phyloP scores from a whole-genome alignment of 2,329 filamentous ascomycete species.

The Nectriaceae sp. region DNA sequence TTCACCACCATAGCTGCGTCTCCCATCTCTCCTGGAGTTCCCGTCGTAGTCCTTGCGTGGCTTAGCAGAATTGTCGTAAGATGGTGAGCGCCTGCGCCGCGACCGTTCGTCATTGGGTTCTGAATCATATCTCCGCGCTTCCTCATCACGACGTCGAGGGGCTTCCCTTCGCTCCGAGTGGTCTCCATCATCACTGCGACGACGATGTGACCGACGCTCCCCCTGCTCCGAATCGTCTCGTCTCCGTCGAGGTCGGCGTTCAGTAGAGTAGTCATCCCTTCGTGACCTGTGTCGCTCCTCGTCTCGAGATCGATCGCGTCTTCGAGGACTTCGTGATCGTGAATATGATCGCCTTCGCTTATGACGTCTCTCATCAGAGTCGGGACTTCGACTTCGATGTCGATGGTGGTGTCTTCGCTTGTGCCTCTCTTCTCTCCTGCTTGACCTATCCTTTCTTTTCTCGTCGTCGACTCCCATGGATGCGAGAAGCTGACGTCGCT shows the following conservation, averaged over 20 bases:
- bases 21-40: constrained; percentile 8
- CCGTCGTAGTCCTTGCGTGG: constrained; percentile 10
- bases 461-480: constrained; percentile 59
- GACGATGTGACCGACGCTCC: constrained; percentile 16
- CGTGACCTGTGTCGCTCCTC: constrained; percentile 26
- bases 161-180: constrained; percentile 10
- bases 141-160: constrained; percentile 28
- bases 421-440: constrained; percentile 36
- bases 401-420: constrained; percentile 44
- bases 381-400: constrained; percentile 45
- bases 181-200: constrained; percentile 12
- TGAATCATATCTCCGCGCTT: constrained; percentile 29
- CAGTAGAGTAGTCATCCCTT: constrained; percentile 27
- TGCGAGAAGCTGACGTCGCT: constrained; percentile 66
- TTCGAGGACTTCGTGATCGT: constrained; percentile 45
- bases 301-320: constrained; percentile 33
- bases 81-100: constrained; percentile 27
- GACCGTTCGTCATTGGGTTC: constrained; percentile 33
- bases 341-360: constrained; percentile 49
- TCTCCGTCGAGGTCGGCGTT: constrained; percentile 21
- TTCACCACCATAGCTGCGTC: constrained; percentile 20
- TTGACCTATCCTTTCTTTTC: constrained; percentile 42
- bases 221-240: constrained; percentile 23
- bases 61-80: constrained; percentile 4
- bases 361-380: constrained; percentile 39